Base-by-base conservation (phyloP, 305 asterid genomes). In the Stenogyne calaminthoides region DNA sequence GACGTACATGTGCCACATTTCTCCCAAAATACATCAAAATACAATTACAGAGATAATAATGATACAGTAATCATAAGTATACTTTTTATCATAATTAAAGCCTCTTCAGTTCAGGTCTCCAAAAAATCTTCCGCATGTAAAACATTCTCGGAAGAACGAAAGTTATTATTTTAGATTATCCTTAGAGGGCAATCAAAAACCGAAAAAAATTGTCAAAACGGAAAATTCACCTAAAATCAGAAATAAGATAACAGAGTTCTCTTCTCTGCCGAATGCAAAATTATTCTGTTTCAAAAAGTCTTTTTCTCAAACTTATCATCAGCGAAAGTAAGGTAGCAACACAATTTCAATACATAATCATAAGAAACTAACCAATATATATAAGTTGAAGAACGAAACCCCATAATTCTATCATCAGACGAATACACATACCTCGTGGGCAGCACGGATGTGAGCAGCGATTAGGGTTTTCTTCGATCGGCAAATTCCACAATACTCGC, bases 401-500 rank as follows among this genome's bases (percentile, higher is more conserved):
- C 4, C 29, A 36, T 34, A 34, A 37, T 55, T 37, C 16, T 12
- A 46, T 46, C 61, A 39, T 12, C 49, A 34, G 37, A 2, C 40
- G 49, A 61, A 52, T 14, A 52, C 18, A 15, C 56, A 14, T 27
- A 92, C 99, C 88, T 83, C 78, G 54, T 95, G 99, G 39, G 78
- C 68, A 16, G 87, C 66, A 5, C 70, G 82, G 57, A 95, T 73
- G 77, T 95, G 99, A 25, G 90, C 74, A 22, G 95, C 74, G 54
- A 92, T 82, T 1, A 92, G 81, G 19, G 91, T 42, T 74, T 90
- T 95, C 85, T 95, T 95, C 29, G 98, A 95, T 20, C 98, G 92
- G 84, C 87, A 85, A 47, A 92, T 64, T 9, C 98, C 98, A 80
- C 98, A 95, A 77, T 54, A 95, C 47, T 95, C 85, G 65, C 99